Evolutionary conservation across 345 rosid species (phyloP).

Genomic region (Sonneratia caseolaris): DNA sequence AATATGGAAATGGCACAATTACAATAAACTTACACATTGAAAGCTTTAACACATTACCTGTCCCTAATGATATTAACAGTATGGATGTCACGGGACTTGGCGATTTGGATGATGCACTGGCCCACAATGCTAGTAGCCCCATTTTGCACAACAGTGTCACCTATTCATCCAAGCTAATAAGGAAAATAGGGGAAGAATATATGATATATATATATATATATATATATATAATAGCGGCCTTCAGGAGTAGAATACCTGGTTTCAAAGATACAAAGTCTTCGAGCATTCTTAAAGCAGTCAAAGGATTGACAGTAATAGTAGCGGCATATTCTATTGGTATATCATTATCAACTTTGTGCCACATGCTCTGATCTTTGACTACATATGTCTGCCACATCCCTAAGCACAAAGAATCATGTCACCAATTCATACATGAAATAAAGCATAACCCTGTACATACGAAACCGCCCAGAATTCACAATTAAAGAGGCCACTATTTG

Average conservation of each 20-base stretch:
- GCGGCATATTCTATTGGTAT: slow-evolving; percentile 82
- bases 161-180: slow-evolving; percentile 26
- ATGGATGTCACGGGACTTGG: slow-evolving; percentile 49
- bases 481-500: neutral
- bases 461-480: neutral
- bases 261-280: slow-evolving; percentile 56
- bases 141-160: slow-evolving; percentile 82
- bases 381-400: slow-evolving; percentile 84
- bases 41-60: slow-evolving; percentile 31
- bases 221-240: neutral
- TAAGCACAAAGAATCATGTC: slow-evolving; percentile 4
- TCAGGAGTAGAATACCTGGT: slow-evolving; percentile 28
- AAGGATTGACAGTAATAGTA: slow-evolving; percentile 78
- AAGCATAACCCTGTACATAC: neutral
- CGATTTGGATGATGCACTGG: slow-evolving; percentile 82
- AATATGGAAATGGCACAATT: neutral
- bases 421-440: neutral
- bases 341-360: slow-evolving; percentile 72
- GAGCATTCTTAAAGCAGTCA: slow-evolving; percentile 81
- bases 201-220: neutral
- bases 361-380: slow-evolving; percentile 60
- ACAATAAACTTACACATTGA: neutral
- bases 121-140: slow-evolving; percentile 90
- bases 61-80: slow-evolving; percentile 75
- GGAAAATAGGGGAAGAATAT: neutral